phyloP scores from a whole-genome alignment of 352 stramenopile genomes.

The Pythium volutum region DNA sequence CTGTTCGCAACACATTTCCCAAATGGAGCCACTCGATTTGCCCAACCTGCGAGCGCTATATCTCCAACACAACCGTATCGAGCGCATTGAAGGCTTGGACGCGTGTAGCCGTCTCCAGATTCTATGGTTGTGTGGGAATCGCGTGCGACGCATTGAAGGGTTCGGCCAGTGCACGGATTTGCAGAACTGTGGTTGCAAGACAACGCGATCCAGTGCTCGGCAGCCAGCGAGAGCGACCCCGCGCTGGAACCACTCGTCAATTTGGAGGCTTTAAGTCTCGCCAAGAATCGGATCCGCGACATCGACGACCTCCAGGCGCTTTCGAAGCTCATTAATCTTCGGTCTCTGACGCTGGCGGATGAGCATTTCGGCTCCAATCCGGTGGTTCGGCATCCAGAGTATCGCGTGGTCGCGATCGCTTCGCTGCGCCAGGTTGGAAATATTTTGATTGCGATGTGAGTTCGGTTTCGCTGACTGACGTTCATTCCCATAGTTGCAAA shows the following conservation, averaged over 20 bases:
- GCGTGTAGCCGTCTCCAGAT: constrained; percentile 64
- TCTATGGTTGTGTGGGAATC: constrained; percentile 81
- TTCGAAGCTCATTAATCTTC: constrained; percentile 51
- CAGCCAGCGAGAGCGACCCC: constrained; percentile 26
- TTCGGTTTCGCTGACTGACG: not conserved
- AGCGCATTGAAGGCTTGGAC: constrained; percentile 67
- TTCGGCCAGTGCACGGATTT: constrained; percentile 64
- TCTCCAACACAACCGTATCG: constrained; percentile 81
- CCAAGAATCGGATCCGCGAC: constrained; percentile 69
- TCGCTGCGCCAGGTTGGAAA: constrained; percentile 69
- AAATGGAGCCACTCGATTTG: constrained; percentile 56
- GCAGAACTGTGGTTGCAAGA: constrained; percentile 84
- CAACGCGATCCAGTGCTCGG: constrained; percentile 61
- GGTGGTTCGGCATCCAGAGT: constrained; percentile 60
- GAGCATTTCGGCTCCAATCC: constrained; percentile 85
- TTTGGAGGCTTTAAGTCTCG: constrained; percentile 64
- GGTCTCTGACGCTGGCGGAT: constrained; percentile 61
- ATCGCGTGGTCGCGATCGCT: constrained; percentile 65
- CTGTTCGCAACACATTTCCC: constrained; percentile 57
- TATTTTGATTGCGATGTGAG: not conserved
- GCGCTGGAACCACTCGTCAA: constrained; percentile 58
- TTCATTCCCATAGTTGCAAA: constrained; percentile 28
- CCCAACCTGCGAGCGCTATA: constrained; percentile 66
- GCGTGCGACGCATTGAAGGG: constrained; percentile 55
- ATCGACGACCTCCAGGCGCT: constrained; percentile 71